Evolutionary conservation across 1,284 basidiomycete species (phyloP).

Genomic region (Austroboletus novae-zelandiae): DNA sequence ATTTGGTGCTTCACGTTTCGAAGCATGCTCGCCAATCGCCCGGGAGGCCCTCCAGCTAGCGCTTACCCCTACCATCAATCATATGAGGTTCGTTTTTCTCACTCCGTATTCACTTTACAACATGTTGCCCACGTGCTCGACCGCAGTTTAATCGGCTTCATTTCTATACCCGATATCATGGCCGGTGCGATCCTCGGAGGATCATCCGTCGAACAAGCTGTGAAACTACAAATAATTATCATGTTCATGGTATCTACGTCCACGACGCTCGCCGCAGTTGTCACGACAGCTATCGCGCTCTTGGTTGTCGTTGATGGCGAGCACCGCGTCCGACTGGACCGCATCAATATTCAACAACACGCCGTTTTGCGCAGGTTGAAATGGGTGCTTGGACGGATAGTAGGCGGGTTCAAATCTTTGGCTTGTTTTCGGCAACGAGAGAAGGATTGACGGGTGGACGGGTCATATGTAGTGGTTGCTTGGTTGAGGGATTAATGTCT

Average conservation of each 20-base stretch:
- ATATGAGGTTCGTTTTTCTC: constrained; percentile 63
- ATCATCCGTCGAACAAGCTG: constrained; percentile 79
- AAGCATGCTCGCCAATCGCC: constrained; percentile 77
- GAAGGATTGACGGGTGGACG: background rate
- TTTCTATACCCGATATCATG: constrained; percentile 79
- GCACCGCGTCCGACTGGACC: constrained; percentile 67
- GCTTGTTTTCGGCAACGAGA: background rate
- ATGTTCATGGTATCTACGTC: constrained; percentile 87
- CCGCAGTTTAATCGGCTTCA: constrained; percentile 74
- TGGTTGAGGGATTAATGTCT: background rate
- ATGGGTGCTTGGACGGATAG: constrained; percentile 20
- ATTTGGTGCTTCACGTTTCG: constrained; percentile 76
- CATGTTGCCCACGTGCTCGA: background rate
- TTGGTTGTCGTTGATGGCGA: constrained; percentile 63
- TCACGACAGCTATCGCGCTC: constrained; percentile 59
- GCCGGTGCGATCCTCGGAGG: constrained; percentile 87
- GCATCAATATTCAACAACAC: constrained; percentile 56
- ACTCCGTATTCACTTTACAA: background rate
- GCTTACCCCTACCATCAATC: constrained; percentile 77
- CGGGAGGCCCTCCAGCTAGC: constrained; percentile 76
- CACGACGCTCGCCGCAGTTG: constrained; percentile 66
- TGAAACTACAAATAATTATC: constrained; percentile 84
- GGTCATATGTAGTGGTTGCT: background rate
- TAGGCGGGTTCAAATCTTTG: constrained; percentile 3
- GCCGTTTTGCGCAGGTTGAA: constrained; percentile 46